Base-by-base conservation (phyloP, 2,329 filamentous ascomycete species). In the Xylaria sp. region DNA sequence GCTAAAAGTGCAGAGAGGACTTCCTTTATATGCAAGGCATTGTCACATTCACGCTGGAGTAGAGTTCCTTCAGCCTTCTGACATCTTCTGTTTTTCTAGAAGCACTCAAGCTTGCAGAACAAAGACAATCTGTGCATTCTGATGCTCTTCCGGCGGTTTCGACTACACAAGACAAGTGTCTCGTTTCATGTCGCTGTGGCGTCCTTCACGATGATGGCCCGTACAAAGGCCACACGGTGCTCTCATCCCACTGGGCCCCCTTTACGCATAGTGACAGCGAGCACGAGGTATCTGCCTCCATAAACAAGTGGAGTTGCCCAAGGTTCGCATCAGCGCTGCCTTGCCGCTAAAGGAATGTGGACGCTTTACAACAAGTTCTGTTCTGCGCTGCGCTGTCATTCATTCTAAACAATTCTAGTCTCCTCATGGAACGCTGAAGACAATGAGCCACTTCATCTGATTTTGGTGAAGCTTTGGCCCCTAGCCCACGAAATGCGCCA, bases 1-100 rank as follows among this genome's bases (percentile, higher is more conserved):
- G 50, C 15, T 22, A 5, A 31, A 51, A 17, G 27, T 36, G 45
- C 33, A 54, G 31, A 20, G 39, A 62, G 25, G 20, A 54, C 47
- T 53, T 61, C 20, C 13, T 31, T 58, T 61, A 58, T 68, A 62
- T 61, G 7, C 13, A 54, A 42, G 20, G 15, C 9, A 39, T 22
- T n/a, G 27, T 49, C 36, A 7, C 29, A 25, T 38, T 25, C 13
- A n/a, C 2, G 17, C 22, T 27, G 9, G 1, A 31, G 20, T 22
- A 22, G 6, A 38, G 39, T 61, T 45, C 11, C 55, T 39, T 42
- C 20, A 39, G 5, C 4, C 45, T 45, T 47, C 31, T n/a, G 5
- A 27, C 20, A 29, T 15, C 44, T 58, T n/a, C 10, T 9, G 9
- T n/a, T n/a, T n/a, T n/a, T n/a, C 7, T 7, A 11, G 11, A 45